Percentiles rank a stretch among this genome's conserved stretches.
Conservation (phyloP, 805 yeast genomes). For the Candida montana region DNA sequence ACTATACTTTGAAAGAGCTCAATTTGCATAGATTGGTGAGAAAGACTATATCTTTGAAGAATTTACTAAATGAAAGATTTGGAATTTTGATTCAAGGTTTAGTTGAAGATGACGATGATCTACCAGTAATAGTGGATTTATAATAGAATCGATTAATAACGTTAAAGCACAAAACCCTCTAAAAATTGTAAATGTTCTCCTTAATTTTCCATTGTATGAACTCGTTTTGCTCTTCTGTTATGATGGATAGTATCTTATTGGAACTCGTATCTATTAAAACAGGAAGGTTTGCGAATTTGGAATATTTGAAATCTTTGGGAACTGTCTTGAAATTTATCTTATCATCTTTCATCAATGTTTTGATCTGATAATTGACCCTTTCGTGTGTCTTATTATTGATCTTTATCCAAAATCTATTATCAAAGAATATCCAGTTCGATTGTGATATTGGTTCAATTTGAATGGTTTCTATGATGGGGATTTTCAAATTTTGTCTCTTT, state of each 20-base stretch:
- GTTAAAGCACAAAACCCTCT: not conserved
- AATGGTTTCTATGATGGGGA: constrained; percentile 10
- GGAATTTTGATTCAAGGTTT: constrained; percentile 15
- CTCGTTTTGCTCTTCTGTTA: constrained; percentile 8
- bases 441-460: constrained; percentile 16
- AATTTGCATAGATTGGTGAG: constrained; percentile 16
- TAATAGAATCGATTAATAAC: too few species aligned
- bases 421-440: constrained; percentile 34
- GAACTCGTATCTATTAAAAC: constrained; percentile 13
- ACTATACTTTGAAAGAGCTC: constrained; percentile 22
- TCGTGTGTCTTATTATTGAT: constrained; percentile 9
- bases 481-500: constrained; percentile 18
- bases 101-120: constrained; percentile 22
- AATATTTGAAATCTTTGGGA: constrained; percentile 15
- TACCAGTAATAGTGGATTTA: constrained; percentile 20
- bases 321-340: not conserved
- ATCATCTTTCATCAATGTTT: constrained; percentile 14
- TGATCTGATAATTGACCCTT: constrained; percentile 11
- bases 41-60: constrained; percentile 11
- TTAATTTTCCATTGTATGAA: constrained; percentile 14
- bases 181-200: constrained; percentile 19
- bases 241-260: constrained; percentile 12
- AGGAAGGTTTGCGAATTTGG: constrained; percentile 15
- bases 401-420: constrained; percentile 36
- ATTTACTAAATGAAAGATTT: constrained; percentile 12